Evolutionary conservation across 495 filamentous ascomycete species (phyloP).

Genomic region (Podospora pseudoanserina): DNA sequence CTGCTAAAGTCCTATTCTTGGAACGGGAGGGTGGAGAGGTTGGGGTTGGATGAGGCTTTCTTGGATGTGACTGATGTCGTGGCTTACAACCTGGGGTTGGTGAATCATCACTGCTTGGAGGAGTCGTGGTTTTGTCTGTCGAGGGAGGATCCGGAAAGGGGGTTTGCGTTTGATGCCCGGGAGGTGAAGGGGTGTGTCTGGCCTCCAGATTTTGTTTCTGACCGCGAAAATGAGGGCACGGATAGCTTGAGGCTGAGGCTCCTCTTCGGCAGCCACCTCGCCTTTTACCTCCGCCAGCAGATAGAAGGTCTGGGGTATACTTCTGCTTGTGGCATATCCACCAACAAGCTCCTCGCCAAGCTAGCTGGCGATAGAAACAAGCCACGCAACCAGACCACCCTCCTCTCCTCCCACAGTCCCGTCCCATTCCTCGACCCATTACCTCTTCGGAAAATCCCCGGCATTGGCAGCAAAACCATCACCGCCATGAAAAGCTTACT

Average conservation of each 20-base stretch:
- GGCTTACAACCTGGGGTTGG: constrained; percentile 66
- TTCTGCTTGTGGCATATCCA: constrained; percentile 80
- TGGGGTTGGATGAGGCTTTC: constrained; percentile 82
- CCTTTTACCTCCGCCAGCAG: constrained; percentile 61
- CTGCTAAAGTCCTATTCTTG: constrained; percentile 68
- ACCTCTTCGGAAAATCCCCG: constrained; percentile 77
- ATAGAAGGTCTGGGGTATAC: constrained; percentile 82
- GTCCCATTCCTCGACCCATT: constrained; percentile 67
- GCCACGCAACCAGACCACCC: constrained; percentile 78
- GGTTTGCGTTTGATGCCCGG: constrained; percentile 74
- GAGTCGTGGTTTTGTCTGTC: constrained; percentile 81
- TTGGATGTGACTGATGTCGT: constrained; percentile 81
- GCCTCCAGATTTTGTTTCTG: background rate
- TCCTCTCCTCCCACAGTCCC: constrained; percentile 58
- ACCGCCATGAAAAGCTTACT: constrained; percentile 64
- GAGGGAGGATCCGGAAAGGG: constrained; percentile 66
- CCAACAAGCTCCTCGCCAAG: constrained; percentile 80
- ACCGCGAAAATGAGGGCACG: background rate
- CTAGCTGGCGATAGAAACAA: constrained; percentile 81
- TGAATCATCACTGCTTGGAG: constrained; percentile 62
- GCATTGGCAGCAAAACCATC: constrained; percentile 77
- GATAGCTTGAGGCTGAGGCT: constrained; percentile 35
- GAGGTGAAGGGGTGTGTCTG: constrained; percentile 38
- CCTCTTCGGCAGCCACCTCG: constrained; percentile 70
- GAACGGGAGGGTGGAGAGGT: constrained; percentile 68